Conservation (phyloP, 331 rosid species). For the Quercus phellos region DNA sequence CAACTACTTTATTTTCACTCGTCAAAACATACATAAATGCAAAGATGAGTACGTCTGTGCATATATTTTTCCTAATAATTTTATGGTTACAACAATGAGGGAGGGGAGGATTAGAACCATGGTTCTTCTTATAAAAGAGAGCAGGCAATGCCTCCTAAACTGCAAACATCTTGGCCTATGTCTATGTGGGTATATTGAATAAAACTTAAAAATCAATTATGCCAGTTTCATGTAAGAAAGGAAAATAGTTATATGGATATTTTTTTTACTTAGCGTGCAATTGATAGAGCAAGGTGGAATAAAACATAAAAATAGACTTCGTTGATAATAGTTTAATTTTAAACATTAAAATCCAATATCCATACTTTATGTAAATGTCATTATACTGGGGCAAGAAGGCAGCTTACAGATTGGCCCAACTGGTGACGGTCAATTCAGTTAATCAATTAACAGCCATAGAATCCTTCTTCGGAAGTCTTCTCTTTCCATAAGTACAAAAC, state of each 20-base stretch:
- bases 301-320: background rate
- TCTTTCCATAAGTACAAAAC: background rate
- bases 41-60: background rate
- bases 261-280: background rate
- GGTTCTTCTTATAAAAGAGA: no score
- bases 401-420: background rate
- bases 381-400: background rate
- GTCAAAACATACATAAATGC: background rate
- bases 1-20: background rate
- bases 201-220: background rate
- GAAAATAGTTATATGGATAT: background rate
- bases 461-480: background rate
- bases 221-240: background rate
- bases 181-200: background rate
- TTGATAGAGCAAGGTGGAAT: background rate
- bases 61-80: no score
- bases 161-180: background rate
- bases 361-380: background rate
- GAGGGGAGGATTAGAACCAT: no score
- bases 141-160: no score
- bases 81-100: no score
- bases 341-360: background rate
- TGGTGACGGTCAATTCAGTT: background rate
- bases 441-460: background rate
- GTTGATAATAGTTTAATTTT: background rate